These are phyloP conservation scores for Metarhizium robertsii DNA, from an alignment of 2,329 filamentous ascomycete species.

Conservation along the genomic window DNA sequence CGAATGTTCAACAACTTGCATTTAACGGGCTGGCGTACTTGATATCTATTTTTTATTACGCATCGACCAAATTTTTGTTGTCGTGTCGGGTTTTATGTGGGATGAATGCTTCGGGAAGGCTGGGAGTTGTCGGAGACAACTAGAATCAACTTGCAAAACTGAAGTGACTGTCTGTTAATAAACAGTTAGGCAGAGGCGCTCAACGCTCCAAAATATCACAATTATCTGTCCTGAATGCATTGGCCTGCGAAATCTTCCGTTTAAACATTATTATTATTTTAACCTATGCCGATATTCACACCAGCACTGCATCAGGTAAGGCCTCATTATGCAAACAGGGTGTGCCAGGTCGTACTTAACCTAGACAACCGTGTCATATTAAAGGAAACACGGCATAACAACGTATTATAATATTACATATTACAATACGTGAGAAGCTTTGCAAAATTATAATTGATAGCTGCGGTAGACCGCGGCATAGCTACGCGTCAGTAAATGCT, in stretches of 20 bases:
- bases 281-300: too few relatives aligned
- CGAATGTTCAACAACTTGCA: conserved; percentile 19
- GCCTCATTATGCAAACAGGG: too few relatives aligned
- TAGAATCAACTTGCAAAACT: conserved; percentile 4
- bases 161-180: neutral
- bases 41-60: conserved; percentile 7
- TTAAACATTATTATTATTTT: too few relatives aligned
- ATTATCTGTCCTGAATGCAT: neutral
- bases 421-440: too few relatives aligned
- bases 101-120: neutral
- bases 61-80: neutral
- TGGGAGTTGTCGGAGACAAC: conserved; percentile 10
- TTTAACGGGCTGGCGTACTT: conserved; percentile 13
- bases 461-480: too few relatives aligned
- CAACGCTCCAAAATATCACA: conserved; percentile 9
- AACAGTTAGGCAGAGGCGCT: conserved; percentile 5
- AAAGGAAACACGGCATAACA: too few relatives aligned
- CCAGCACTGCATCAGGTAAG: too few relatives aligned
- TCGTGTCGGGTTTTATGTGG: neutral
- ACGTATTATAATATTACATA: too few relatives aligned
- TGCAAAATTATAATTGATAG: too few relatives aligned
- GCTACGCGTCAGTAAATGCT: too few relatives aligned
- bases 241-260: neutral
- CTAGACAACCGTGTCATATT: too few relatives aligned
- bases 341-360: too few relatives aligned